Evolutionary conservation across 441 rosid species (phyloP), one percentile per base, ranked within the genome.

Genomic region (Theobroma grandiflorum): DNA sequence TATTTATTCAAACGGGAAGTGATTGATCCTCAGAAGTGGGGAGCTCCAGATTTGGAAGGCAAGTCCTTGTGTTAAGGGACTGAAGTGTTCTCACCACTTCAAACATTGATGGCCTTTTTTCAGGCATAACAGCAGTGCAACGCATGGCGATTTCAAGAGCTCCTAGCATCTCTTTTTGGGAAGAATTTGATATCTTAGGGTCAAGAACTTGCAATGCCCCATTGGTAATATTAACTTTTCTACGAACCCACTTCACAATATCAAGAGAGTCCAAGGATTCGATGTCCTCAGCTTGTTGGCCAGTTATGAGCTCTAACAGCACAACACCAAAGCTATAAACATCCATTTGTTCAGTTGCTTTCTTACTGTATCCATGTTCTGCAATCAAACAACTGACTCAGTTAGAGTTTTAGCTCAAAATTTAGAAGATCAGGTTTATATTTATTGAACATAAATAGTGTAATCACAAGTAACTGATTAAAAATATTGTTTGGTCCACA

Each of bases 271-370:
- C 92, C 1, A 52, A 78, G 38, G 92, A 80, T 67, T 83, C 83
- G 31, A 85, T 87, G 70, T 65, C 83, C 76, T 95, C 98, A n/a
- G 96, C 97, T 82, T 87, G 89, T 71, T 91, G 88, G 20, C 99
- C 99, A 0, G 95, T 89, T 65, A 96, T 71, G 74, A 96, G 97
- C 84, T 96, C 99, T 53, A 95, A 74, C 35, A 95, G 82, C 84
- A 95, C 91, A 42, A 95, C 95, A 26, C 99, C 99, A 49, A 87
- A 94, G 87, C 96, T 87, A 88, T 96, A 92, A 55, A 93, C 96
- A 81, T 96, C 98, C 94, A 89, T 89, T 81, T 91, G 91, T 81
- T 91, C 97, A 0, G 92, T 91, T 73, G 97, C 91, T 85, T 90
- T 93, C 91, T 94, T 94, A 80, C 88, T 85, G 87, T 91, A 90